A percentile compares a stretch with the other conserved stretches of the same genome.
Conservation (phyloP, 345 rosid genomes). For the Aethionema arabicum region DNA sequence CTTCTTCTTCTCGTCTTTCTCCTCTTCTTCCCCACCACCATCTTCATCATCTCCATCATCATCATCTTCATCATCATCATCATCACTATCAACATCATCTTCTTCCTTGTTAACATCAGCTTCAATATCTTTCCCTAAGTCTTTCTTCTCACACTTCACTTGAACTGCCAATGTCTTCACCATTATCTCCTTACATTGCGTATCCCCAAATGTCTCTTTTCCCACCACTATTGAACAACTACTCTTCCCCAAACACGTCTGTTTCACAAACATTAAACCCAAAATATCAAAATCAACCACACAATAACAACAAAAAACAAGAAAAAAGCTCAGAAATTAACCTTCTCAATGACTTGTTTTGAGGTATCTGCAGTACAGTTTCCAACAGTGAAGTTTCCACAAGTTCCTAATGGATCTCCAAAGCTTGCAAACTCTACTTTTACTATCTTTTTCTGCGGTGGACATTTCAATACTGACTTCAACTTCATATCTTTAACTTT, state of each 20-base stretch:
- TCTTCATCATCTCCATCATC: too few species aligned
- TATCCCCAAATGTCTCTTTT: conserved; percentile 48
- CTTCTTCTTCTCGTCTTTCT: background rate
- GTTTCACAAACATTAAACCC: conserved; percentile 8
- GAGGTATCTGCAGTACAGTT: conserved; percentile 50
- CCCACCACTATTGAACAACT: conserved; percentile 25
- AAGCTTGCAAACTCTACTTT: conserved; percentile 72
- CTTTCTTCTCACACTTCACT: conserved; percentile 47
- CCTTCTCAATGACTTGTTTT: conserved; percentile 62
- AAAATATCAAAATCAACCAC: background rate
- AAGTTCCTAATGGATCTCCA: conserved; percentile 63
- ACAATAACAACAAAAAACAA: background rate
- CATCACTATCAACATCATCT: background rate
- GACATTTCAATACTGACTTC: conserved; percentile 50
- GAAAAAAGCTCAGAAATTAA: conserved; percentile 23
- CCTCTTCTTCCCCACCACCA: too few species aligned
- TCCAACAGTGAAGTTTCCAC: conserved; percentile 53
- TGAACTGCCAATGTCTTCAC: conserved; percentile 61
- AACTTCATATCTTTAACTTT: conserved; percentile 38
- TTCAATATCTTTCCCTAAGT: conserved; percentile 2
- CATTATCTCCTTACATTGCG: conserved; percentile 37
- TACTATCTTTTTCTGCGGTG: conserved; percentile 42
- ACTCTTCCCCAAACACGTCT: conserved; percentile 61
- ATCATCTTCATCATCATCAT: background rate
- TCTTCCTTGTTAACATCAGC: background rate